These are phyloP conservation scores for Paramarasmius palmivorus DNA, from an alignment of 1,284 basidiomycete species.

Conservation along the genomic window DNA sequence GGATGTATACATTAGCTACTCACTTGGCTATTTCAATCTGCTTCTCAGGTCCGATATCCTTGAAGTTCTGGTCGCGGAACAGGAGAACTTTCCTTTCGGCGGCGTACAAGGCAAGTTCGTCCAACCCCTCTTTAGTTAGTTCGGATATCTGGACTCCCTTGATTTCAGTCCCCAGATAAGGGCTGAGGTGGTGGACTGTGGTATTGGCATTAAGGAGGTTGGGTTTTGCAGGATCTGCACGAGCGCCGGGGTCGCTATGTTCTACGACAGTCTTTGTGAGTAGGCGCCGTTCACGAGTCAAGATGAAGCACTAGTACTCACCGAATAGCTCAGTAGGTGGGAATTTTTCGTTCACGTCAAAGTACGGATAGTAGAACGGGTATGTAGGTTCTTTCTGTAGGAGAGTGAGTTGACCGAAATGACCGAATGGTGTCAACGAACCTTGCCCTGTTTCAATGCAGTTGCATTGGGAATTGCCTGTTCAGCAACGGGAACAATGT, in stretches of 20 bases:
- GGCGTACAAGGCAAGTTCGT: constrained; percentile 61
- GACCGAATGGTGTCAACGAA: neutral
- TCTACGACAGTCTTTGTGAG: constrained; percentile 20
- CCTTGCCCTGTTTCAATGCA: neutral
- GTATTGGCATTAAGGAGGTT: constrained; percentile 44
- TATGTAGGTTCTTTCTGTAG: constrained; percentile 38
- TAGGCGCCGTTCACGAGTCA: constrained; percentile 46
- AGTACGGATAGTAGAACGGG: constrained; percentile 47
- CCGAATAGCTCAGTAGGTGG: constrained; percentile 41
- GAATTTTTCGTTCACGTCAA: constrained; percentile 44
- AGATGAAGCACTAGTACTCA: constrained; percentile 31
- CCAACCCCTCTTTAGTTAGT: constrained; percentile 52
- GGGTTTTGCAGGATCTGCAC: constrained; percentile 52
- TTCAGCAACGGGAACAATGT: no score
- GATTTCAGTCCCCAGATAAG: constrained; percentile 61
- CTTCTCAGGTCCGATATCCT: constrained; percentile 48
- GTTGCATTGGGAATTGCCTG: neutral
- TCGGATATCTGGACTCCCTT: constrained; percentile 59
- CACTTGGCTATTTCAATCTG: constrained; percentile 51
- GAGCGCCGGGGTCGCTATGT: constrained; percentile 43
- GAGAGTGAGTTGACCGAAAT: neutral
- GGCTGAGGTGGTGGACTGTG: constrained; percentile 45
- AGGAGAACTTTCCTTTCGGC: constrained; percentile 61
- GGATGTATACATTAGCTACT: no score
- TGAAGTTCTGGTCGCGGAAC: constrained; percentile 61